A percentile compares a stretch with the other conserved stretches of the same genome.
Conservation (phyloP, 176 grass and related monocot genomes). For the Oryza glaberrima region DNA sequence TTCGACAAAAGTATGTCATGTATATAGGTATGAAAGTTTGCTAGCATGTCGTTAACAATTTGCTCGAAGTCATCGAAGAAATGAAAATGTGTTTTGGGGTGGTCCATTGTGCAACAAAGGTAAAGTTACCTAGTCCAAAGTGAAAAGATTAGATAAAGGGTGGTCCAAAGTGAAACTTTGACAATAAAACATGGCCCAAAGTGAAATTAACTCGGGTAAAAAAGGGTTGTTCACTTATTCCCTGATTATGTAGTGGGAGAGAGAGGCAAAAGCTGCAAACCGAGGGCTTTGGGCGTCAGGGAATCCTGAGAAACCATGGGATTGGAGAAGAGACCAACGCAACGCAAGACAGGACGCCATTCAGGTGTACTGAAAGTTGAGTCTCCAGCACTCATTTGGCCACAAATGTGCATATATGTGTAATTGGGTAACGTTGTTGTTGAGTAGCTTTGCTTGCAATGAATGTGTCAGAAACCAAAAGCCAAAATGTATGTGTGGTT, state of each 20-base stretch:
- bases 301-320: constrained; percentile 70
- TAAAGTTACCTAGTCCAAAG: no score
- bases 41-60: no score
- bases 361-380: constrained; percentile 1
- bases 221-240: not conserved
- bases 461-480: constrained; percentile 5
- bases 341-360: constrained; percentile 27
- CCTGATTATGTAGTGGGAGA: constrained; percentile 48
- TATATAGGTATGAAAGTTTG: no score
- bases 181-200: no score
- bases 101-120: no score
- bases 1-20: no score
- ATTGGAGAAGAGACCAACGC: constrained; percentile 56
- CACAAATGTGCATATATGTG: not conserved
- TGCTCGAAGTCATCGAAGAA: no score
- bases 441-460: constrained; percentile 7
- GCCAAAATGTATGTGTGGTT: not conserved
- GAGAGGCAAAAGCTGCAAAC: constrained; percentile 50
- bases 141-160: no score
- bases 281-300: constrained; percentile 46
- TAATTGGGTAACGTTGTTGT: constrained; percentile 5
- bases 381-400: constrained; percentile 9
- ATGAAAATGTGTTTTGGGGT: no score
- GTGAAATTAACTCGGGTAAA: not conserved
- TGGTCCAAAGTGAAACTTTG: no score